phyloP scores from a whole-genome alignment of 768 basidiomycete species.

The Sarcodon aspratus region DNA sequence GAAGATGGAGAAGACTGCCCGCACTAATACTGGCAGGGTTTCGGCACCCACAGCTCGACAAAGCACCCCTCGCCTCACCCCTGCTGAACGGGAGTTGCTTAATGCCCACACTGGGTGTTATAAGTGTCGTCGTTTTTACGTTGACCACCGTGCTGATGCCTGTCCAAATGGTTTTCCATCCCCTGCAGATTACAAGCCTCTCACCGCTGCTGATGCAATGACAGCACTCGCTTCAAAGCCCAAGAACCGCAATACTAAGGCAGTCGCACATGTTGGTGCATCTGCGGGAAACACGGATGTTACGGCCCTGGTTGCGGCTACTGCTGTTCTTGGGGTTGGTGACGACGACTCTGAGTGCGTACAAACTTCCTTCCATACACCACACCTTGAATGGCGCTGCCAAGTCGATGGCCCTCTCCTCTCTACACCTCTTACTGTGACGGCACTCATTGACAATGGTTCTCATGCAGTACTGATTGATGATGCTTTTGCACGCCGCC shows the following conservation, averaged over 20 bases:
- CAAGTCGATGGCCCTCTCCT: no score
- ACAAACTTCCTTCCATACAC: no score
- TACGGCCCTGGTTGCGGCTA: no score
- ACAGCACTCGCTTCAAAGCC: neutral
- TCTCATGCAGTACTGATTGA: constrained; percentile 21
- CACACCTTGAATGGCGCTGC: constrained; percentile 8
- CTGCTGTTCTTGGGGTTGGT: neutral
- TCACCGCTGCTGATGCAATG: constrained; percentile 4
- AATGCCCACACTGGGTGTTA: neutral
- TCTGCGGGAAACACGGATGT: neutral
- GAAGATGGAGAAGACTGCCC: neutral
- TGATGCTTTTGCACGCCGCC: constrained; percentile 9
- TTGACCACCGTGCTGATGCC: neutral
- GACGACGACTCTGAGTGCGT: neutral
- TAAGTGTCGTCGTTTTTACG: neutral
- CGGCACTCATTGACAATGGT: constrained; percentile 17
- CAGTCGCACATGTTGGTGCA: neutral
- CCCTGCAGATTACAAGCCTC: constrained; percentile 6
- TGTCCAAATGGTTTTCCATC: neutral
- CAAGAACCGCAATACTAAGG: neutral
- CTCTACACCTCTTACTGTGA: neutral
- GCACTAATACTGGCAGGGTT: neutral
- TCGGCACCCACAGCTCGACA: neutral
- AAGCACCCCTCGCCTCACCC: neutral
- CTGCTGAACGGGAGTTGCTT: neutral